Conservation (phyloP, 108 stramenopile genomes). For the Skeletonema tropicum region DNA sequence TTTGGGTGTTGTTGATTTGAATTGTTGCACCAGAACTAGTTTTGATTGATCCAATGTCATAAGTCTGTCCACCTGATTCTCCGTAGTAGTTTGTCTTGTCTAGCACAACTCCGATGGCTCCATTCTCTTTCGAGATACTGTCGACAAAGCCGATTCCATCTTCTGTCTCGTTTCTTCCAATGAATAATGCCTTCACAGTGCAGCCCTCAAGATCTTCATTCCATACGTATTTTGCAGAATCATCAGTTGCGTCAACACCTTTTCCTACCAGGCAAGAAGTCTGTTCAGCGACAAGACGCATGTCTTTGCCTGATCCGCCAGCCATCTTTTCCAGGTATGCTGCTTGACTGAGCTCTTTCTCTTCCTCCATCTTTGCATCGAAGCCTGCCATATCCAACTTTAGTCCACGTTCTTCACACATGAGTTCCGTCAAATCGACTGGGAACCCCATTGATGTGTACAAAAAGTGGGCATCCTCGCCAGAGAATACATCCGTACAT, state of each 20-base stretch:
- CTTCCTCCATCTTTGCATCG: conserved; percentile 89
- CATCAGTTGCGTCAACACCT: conserved; percentile 82
- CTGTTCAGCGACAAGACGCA: conserved; percentile 97
- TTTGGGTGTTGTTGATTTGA: conserved; percentile 84
- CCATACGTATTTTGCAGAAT: conserved; percentile 91
- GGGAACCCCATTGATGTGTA: conserved; percentile 99
- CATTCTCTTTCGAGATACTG: conserved; percentile 66
- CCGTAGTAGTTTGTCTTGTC: conserved; percentile 96
- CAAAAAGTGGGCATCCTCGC: conserved; percentile 93
- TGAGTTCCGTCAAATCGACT: conserved; percentile 96
- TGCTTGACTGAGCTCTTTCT: conserved; percentile 77
- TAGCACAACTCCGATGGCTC: conserved; percentile 89
- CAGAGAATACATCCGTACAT: conserved; percentile 78
- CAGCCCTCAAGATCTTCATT: conserved; percentile 76
- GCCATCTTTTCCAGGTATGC: conserved; percentile 82
- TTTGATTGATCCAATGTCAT: conserved; percentile 88
- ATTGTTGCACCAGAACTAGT: conserved; percentile 54
- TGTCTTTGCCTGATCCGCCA: conserved; percentile 90
- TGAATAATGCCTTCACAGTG: conserved; percentile 86
- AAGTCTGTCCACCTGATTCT: conserved; percentile 97
- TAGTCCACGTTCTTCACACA: conserved; percentile 97
- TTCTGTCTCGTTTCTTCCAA: conserved; percentile 89
- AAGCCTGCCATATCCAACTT: conserved; percentile 92
- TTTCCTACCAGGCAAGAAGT: conserved; percentile 85
- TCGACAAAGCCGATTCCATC: conserved; percentile 90